Conservation (phyloP, 2,329 filamentous ascomycete genomes). For the Alternaria solani region DNA sequence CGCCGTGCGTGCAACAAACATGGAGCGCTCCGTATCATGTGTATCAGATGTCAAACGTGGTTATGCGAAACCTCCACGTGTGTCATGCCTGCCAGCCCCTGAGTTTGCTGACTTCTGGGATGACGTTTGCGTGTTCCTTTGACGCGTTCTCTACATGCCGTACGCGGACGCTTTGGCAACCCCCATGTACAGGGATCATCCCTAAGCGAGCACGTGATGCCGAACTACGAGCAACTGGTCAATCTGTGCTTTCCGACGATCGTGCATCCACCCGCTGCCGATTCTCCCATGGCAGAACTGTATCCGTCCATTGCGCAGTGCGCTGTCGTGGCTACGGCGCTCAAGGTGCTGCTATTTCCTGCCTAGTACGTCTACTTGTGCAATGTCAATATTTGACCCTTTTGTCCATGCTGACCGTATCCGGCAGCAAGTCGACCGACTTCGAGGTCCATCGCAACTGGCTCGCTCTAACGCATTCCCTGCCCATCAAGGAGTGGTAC, state of each 20-base stretch:
- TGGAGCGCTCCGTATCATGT: constrained; percentile 3
- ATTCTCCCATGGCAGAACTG: constrained; percentile 71
- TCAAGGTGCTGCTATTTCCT: constrained; percentile 92
- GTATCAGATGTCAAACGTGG: constrained; percentile 15
- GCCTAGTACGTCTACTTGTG: constrained; percentile 77
- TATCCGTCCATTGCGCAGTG: constrained; percentile 91
- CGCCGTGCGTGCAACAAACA: constrained; percentile 7
- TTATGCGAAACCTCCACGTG: constrained; percentile 13
- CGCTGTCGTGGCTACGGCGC: constrained; percentile 82
- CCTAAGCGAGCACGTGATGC: constrained; percentile 26
- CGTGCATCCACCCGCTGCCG: constrained; percentile 31
- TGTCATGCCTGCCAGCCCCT: constrained; percentile 1
- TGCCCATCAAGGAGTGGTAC: constrained; percentile 91
- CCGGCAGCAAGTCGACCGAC: constrained; percentile 89
- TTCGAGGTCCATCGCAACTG: constrained; percentile 99
- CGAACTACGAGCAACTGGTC: constrained; percentile 23
- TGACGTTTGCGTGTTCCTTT: constrained; percentile 19
- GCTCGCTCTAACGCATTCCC: constrained; percentile 92
- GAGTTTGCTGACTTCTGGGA: constrained; percentile 11
- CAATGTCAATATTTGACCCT: constrained; percentile 2
- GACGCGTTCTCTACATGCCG: constrained; percentile 6
- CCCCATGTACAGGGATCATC: background rate
- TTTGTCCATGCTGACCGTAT: constrained; percentile 35
- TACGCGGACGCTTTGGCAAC: background rate
- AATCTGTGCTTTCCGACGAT: constrained; percentile 30